These are phyloP conservation scores for Stenocarpella maydis DNA, from an alignment of 2,329 filamentous ascomycete genomes.

Conservation along the genomic window DNA sequence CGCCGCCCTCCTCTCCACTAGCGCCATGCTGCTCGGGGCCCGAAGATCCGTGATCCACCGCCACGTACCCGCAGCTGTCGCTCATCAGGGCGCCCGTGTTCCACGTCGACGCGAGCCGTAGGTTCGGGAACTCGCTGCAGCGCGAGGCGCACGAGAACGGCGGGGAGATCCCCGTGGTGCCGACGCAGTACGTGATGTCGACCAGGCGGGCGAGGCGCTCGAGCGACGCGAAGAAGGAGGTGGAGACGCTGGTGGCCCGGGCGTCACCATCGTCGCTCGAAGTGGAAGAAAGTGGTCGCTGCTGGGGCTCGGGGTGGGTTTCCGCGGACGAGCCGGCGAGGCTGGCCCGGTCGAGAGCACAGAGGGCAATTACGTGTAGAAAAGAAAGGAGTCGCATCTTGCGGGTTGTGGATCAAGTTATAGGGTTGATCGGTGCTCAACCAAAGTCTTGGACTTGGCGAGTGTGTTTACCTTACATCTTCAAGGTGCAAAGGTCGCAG, in stretches of 20 bases:
- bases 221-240: constrained; percentile 77
- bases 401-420: background rate
- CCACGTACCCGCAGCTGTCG: constrained; percentile 94
- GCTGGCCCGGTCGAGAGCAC: background rate
- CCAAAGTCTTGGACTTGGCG: constrained; percentile 32
- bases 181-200: constrained; percentile 94
- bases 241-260: constrained; percentile 54
- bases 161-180: constrained; percentile 78
- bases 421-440: background rate
- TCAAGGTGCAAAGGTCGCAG: background rate
- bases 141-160: constrained; percentile 88
- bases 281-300: constrained; percentile 26
- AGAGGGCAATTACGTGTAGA: background rate
- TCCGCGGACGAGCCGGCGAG: constrained; percentile 20
- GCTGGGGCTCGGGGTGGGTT: constrained; percentile 8
- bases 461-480: constrained; percentile 24
- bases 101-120: constrained; percentile 86
- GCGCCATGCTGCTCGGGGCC: constrained; percentile 90
- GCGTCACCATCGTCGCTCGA: constrained; percentile 14
- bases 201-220: constrained; percentile 91
- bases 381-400: constrained; percentile 29
- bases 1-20: constrained; percentile 38
- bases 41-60: constrained; percentile 72
- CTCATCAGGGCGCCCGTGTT: constrained; percentile 80
- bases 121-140: constrained; percentile 81